Percentiles rank a stretch among this genome's conserved stretches.
Evolutionary conservation across 148 eudicot species (phyloP).

Genomic region (Camellia granthamiana): DNA sequence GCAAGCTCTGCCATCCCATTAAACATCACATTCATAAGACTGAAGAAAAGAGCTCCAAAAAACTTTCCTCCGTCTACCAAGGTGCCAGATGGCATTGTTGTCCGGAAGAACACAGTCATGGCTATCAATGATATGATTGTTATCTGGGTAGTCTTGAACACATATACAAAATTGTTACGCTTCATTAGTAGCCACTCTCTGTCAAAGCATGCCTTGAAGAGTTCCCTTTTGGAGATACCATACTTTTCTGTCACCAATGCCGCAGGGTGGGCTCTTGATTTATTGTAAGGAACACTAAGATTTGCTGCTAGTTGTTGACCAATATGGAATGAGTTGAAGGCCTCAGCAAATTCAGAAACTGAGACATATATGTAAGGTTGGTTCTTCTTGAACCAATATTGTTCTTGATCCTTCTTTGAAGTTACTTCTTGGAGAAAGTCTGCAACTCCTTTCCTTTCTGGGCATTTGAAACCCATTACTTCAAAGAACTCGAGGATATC

Average conservation of each 20-base stretch:
- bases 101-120: slow-evolving; percentile 56
- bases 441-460: slow-evolving; percentile 74
- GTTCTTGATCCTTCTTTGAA: slow-evolving; percentile 75
- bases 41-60: slow-evolving; percentile 64
- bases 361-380: slow-evolving; percentile 49
- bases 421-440: slow-evolving; percentile 89
- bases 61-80: slow-evolving; percentile 52
- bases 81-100: slow-evolving; percentile 53
- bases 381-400: slow-evolving; percentile 51
- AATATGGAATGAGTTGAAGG: slow-evolving; percentile 47
- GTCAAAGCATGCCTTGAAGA: slow-evolving; percentile 49
- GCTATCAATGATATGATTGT: slow-evolving; percentile 61
- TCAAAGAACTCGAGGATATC: slow-evolving; percentile 61
- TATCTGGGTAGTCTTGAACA: slow-evolving; percentile 69
- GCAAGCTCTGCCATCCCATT: slow-evolving; percentile 72
- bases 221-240: too few relatives aligned
- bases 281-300: slow-evolving; percentile 55
- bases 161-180: slow-evolving; percentile 54
- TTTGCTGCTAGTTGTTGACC: slow-evolving; percentile 44
- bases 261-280: slow-evolving; percentile 54
- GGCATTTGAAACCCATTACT: slow-evolving; percentile 67
- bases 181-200: slow-evolving; percentile 80
- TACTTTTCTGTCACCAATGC: slow-evolving; percentile 35
- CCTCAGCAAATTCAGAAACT: slow-evolving; percentile 40
- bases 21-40: slow-evolving; percentile 62